phyloP scores from a whole-genome alignment of 768 basidiomycete genomes.

The Naganishia vishniacii region DNA sequence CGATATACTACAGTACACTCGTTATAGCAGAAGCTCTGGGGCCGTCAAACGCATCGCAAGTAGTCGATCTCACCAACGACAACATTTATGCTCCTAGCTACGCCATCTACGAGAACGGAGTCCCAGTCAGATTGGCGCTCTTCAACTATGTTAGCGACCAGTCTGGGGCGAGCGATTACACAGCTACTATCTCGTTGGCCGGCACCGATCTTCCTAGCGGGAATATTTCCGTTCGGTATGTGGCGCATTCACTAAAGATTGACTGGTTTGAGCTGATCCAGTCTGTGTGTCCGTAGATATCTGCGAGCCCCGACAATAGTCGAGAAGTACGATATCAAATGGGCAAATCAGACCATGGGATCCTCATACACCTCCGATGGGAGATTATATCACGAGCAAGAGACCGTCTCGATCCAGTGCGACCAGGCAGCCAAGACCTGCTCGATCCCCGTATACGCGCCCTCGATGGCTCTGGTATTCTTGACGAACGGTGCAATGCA shows the following conservation, averaged over 20 bases:
- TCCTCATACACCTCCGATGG: constrained; percentile 62
- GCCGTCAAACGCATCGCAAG: constrained; percentile 59
- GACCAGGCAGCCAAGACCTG: constrained; percentile 57
- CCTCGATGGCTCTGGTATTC: constrained; percentile 71
- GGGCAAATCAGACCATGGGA: constrained; percentile 66
- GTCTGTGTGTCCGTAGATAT: constrained; percentile 29
- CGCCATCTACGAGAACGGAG: constrained; percentile 68
- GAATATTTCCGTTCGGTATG: constrained; percentile 53
- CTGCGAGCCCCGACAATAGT: constrained; percentile 55
- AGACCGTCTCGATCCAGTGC: constrained; percentile 61
- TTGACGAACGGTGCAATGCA: constrained; percentile 53
- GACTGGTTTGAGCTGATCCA: not conserved
- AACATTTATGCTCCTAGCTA: constrained; percentile 60
- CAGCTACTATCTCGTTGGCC: constrained; percentile 54
- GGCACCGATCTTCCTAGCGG: constrained; percentile 43
- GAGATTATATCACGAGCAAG: constrained; percentile 56
- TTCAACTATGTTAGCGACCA: constrained; percentile 69
- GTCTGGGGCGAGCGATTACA: constrained; percentile 57
- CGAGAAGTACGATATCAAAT: constrained; percentile 63
- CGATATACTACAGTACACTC: constrained; percentile 68
- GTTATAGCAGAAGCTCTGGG: constrained; percentile 67
- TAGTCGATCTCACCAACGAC: constrained; percentile 60
- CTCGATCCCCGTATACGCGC: constrained; percentile 61
- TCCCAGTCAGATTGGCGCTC: constrained; percentile 59
- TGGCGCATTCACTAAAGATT: constrained; percentile 38